Evolutionary conservation across 139 green algal genomes (phyloP).

Genomic region (Astrephomene gubernaculifera): DNA sequence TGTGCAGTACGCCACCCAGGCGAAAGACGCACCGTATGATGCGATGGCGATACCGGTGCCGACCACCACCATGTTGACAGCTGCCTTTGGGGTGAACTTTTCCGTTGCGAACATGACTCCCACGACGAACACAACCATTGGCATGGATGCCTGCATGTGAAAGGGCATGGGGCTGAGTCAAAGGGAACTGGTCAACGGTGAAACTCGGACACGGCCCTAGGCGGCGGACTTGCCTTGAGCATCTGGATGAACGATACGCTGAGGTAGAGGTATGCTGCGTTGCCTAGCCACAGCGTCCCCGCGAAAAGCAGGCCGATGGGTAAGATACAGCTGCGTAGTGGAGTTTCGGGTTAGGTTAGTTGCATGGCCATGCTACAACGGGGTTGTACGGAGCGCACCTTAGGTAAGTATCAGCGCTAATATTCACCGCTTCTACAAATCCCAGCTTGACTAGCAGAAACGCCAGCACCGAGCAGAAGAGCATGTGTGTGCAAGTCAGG

Average conservation of each 20-base stretch:
- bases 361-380: background rate
- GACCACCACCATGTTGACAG: slow-evolving; percentile 85
- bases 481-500: slow-evolving; percentile 76
- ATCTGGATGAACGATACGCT: slow-evolving; percentile 97
- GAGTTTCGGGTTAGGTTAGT: no score
- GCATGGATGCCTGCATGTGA: slow-evolving; percentile 57
- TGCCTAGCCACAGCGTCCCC: slow-evolving; percentile 89
- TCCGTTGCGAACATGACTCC: slow-evolving; percentile 82
- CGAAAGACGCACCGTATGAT: slow-evolving; percentile 73
- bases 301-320: slow-evolving; percentile 92
- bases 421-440: slow-evolving; percentile 49
- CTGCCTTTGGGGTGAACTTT: slow-evolving; percentile 57
- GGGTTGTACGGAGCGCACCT: slow-evolving; percentile 34
- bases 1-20: no score
- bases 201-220: no score
- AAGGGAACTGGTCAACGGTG: no score
- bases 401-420: slow-evolving; percentile 60
- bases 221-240: slow-evolving; percentile 83
- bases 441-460: slow-evolving; percentile 47
- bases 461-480: slow-evolving; percentile 67
- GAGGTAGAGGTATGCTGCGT: slow-evolving; percentile 95
- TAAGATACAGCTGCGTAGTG: slow-evolving; percentile 79
- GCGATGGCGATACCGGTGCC: slow-evolving; percentile 83
- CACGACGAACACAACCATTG: slow-evolving; percentile 63
- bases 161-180: background rate